Percentiles rank a stretch among this genome's conserved stretches.
These are phyloP conservation scores for Wickerhamiella hasegawae DNA, from an alignment of 805 yeast species.

Conservation along the genomic window DNA sequence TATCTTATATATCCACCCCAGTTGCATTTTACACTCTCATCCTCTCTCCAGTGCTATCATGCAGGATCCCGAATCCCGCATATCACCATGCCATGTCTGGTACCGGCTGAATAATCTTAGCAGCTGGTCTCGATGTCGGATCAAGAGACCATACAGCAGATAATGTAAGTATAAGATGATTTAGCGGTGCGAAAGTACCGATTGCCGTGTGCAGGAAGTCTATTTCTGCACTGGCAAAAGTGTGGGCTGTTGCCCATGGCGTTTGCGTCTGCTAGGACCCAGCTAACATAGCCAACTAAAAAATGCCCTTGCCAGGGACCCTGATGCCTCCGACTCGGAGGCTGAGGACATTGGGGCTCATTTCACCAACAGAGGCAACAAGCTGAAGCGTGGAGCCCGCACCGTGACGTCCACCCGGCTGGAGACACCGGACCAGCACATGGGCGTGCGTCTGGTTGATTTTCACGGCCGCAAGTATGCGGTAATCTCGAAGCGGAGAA, in stretches of 20 bases:
- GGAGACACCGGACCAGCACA: conserved; percentile 13
- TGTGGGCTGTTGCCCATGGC: too few relatives aligned
- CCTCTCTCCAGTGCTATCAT: too few relatives aligned
- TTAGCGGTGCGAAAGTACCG: too few relatives aligned
- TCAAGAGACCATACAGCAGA: conserved; percentile 2
- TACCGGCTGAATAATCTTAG: too few relatives aligned
- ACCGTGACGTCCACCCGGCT: conserved; percentile 31
- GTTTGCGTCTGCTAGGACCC: too few relatives aligned
- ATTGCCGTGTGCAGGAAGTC: too few relatives aligned
- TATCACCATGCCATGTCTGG: too few relatives aligned
- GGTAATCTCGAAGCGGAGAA: conserved; percentile 13
- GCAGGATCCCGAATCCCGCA: too few relatives aligned
- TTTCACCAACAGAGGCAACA: conserved; percentile 40
- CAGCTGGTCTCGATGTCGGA: too few relatives aligned
- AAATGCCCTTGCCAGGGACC: conserved; percentile 19
- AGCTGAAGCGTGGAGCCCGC: conserved; percentile 35
- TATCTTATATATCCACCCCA: too few relatives aligned
- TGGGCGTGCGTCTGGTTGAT: conserved; percentile 18
- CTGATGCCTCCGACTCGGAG: conserved; percentile 19
- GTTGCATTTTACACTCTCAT: too few relatives aligned
- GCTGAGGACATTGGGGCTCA: conserved; percentile 17
- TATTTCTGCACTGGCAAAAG: too few relatives aligned
- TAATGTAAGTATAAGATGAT: not conserved
- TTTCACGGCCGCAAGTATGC: conserved; percentile 18
- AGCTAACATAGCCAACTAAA: conserved; percentile 19